Evolutionary conservation across 306 rosid genomes (phyloP), one percentile per base, ranked within the genome.

Genomic region (Vigna mungo): DNA sequence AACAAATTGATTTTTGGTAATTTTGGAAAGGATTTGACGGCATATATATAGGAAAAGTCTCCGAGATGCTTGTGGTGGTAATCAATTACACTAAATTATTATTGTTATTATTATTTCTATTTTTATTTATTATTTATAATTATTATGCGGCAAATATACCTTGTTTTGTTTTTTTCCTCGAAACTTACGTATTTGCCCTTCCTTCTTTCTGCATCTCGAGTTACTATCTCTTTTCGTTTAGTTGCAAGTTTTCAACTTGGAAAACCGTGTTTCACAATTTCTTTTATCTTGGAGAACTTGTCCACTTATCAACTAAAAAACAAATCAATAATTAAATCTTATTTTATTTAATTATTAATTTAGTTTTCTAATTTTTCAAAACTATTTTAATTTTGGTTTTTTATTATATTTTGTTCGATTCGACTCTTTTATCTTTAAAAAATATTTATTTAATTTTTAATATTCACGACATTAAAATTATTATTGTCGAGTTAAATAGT

Each of bases 121-220:
- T 34, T 34, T 4, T 34, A 34, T 34, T 34, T 34, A 41, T 41
- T 69, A 39, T 39, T 8, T 5, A 7, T 39, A 39, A 5, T 44
- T 44, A 44, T 10, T 80, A 84, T 84, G 89, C 89, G 85, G 89
- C 78, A 84, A 86, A 75, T 12, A 64, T 69, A 4, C 82, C 20
- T 49, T 41, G 78, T 58, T 61, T 48, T 54, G 11, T 14, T 1
- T 47, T 39, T 15, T 6, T 3, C 27, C 7, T 0, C 15, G 4
- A n/a, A 49, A 75, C 65, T 74, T 61, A 63, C 79, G 4, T 25
- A 11, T 52, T 74, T 78, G 27, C 76, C 83, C 52, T 39, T 64
- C 15, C 36, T 3, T 56, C 36, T 2, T 21, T 18, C 16, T 14
- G 1, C 68, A 44, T 44, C 46, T 9, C 2, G 5, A 15, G 6